Evolutionary conservation across 192 early-diverging fungal species (phyloP).

Genomic region (Umbelopsis ramanniana): DNA sequence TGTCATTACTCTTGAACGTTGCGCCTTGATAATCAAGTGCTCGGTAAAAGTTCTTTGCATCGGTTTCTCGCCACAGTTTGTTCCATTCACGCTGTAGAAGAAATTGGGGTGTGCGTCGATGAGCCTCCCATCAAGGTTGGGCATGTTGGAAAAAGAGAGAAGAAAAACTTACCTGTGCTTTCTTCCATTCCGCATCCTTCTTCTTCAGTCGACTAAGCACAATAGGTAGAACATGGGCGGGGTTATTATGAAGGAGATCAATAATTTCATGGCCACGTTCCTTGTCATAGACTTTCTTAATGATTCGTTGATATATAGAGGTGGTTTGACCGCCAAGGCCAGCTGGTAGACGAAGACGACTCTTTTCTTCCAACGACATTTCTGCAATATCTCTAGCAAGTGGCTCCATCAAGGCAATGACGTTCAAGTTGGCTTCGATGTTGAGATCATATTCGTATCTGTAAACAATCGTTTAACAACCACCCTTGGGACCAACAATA

Average conservation of each 20-base stretch:
- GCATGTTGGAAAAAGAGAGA: no score
- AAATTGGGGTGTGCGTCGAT: not conserved
- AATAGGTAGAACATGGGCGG: conserved; percentile 86
- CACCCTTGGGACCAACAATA: not conserved
- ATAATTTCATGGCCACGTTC: conserved; percentile 87
- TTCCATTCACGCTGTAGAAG: conserved; percentile 83
- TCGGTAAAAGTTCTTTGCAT: conserved; percentile 90
- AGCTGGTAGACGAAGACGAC: conserved; percentile 69
- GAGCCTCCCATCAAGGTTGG: no score
- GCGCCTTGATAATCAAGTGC: conserved; percentile 94
- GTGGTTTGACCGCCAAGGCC: conserved; percentile 83
- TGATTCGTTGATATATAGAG: conserved; percentile 85
- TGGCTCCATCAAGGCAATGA: conserved; percentile 88
- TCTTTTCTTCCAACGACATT: conserved; percentile 82
- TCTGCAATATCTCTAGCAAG: conserved; percentile 76
- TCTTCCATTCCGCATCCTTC: conserved; percentile 98
- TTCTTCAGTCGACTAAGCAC: conserved; percentile 94
- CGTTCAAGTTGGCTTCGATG: conserved; percentile 90
- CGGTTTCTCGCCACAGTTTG: conserved; percentile 95
- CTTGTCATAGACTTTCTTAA: conserved; percentile 93
- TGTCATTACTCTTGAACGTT: conserved; percentile 84
- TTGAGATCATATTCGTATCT: conserved; percentile 93
- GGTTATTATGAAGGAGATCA: conserved; percentile 89
- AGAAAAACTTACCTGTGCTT: conserved; percentile 61
- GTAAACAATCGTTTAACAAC: not conserved